phyloP scores from a whole-genome alignment of 768 basidiomycete genomes.

The Ephemerocybe angulata region DNA sequence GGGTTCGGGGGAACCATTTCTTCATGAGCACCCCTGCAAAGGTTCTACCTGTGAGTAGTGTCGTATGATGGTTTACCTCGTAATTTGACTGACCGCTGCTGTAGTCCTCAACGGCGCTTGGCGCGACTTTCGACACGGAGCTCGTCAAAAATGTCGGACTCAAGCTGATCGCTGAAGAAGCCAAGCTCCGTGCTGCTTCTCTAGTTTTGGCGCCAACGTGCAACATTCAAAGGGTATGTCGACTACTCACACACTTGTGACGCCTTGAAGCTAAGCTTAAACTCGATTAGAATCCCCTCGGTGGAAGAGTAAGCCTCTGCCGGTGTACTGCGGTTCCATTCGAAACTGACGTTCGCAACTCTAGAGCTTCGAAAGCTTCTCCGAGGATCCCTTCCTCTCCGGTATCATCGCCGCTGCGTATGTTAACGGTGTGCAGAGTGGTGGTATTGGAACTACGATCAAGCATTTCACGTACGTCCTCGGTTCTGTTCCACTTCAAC shows the following conservation, averaged over 20 bases:
- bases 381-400: conserved; percentile 73
- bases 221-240: conserved; percentile 74
- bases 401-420: conserved; percentile 70
- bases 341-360: not conserved
- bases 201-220: conserved; percentile 76
- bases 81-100: not conserved
- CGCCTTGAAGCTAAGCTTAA: not conserved
- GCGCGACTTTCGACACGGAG: conserved; percentile 68
- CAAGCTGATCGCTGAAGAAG: conserved; percentile 66
- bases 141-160: conserved; percentile 60
- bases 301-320: conserved; percentile 50
- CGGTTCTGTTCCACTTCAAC: not conserved
- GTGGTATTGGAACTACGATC: conserved; percentile 73
- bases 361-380: conserved; percentile 74
- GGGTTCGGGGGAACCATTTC: conserved; percentile 69
- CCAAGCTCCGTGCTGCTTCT: conserved; percentile 65
- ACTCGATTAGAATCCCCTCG: conserved; percentile 51
- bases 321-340: not conserved
- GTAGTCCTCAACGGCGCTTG: conserved; percentile 67
- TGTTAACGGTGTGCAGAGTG: conserved; percentile 70
- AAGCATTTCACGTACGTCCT: conserved; percentile 73
- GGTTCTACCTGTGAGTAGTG: conserved; percentile 59
- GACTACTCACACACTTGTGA: not conserved
- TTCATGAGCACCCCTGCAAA: conserved; percentile 81
- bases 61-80: not conserved